phyloP scores from a whole-genome alignment of 1,139 yeast species.

The Candida gigantensis region DNA sequence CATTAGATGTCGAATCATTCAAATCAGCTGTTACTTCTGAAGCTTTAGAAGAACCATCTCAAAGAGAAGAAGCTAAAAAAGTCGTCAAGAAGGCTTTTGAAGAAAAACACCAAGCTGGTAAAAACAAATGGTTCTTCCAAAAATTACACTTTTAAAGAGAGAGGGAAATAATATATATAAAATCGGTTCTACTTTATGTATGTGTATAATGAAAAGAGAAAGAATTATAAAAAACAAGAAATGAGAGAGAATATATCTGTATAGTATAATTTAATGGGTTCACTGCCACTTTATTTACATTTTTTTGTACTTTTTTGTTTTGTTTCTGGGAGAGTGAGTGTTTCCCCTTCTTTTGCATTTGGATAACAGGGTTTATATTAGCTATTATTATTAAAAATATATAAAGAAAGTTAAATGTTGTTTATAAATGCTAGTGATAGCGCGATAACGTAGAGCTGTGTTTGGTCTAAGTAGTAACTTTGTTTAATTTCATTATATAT shows the following conservation, averaged over 20 bases:
- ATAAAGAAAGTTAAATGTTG: no score
- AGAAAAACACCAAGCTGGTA: conserved; percentile 99
- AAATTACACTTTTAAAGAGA: conserved; percentile 92
- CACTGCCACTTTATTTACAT: background rate
- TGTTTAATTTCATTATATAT: no score
- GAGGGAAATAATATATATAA: no score
- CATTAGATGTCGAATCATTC: conserved; percentile 94
- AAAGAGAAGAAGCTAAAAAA: conserved; percentile 99
- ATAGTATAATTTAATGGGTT: conserved; percentile 11
- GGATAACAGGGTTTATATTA: no score
- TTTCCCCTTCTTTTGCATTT: no score
- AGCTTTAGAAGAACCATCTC: conserved; percentile 96
- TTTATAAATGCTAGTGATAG: no score
- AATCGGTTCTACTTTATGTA: no score
- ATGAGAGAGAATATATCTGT: conserved; percentile 8
- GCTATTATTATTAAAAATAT: no score
- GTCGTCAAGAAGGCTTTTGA: conserved; percentile 98
- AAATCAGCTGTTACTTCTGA: conserved; percentile 90
- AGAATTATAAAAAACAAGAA: background rate
- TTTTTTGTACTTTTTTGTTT: background rate
- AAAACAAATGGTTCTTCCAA: conserved; percentile 99
- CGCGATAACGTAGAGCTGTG: no score
- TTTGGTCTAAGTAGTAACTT: no score
- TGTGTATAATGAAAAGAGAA: no score
- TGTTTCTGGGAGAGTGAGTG: conserved; percentile 9